Conservation (phyloP, 2,329 filamentous ascomycete genomes). For the Monosporascus sp. region DNA sequence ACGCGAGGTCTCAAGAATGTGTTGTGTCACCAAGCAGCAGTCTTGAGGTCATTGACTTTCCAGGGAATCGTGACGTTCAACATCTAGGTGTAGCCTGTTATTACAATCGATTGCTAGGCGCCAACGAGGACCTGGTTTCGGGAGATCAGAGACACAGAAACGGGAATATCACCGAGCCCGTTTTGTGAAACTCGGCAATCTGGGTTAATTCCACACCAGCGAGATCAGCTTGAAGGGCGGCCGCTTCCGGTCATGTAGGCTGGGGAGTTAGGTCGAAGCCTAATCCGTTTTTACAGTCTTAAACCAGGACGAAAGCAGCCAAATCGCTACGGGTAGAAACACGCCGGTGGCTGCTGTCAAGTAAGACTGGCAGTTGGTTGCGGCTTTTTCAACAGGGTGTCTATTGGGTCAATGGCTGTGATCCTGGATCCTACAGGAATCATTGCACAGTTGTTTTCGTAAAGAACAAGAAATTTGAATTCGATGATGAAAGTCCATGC, state of each 20-base stretch:
- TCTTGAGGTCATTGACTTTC: slow-evolving; percentile 18
- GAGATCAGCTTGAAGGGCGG: too few relatives aligned
- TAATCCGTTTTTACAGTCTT: slow-evolving; percentile 1
- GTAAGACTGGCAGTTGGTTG: neutral
- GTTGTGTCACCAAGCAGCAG: slow-evolving; percentile 7
- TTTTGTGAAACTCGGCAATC: neutral
- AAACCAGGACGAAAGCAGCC: neutral
- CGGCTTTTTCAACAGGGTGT: neutral
- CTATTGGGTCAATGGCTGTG: neutral
- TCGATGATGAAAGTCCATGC: neutral
- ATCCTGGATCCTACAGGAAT: neutral
- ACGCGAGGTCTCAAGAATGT: slow-evolving; percentile 3
- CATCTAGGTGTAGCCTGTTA: neutral
- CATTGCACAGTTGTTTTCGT: neutral
- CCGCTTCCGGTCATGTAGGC: neutral
- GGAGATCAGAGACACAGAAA: too few relatives aligned
- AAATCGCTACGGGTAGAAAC: too few relatives aligned
- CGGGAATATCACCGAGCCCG: too few relatives aligned
- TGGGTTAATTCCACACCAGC: neutral
- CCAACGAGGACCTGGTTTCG: too few relatives aligned
- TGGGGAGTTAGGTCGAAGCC: neutral
- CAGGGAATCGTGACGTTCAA: neutral
- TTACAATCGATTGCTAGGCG: neutral
- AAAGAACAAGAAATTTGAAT: neutral
- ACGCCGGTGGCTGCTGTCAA: too few relatives aligned